Evolutionary conservation across 164 flowering plant species (phyloP).

Genomic region (Vitis cinerea): DNA sequence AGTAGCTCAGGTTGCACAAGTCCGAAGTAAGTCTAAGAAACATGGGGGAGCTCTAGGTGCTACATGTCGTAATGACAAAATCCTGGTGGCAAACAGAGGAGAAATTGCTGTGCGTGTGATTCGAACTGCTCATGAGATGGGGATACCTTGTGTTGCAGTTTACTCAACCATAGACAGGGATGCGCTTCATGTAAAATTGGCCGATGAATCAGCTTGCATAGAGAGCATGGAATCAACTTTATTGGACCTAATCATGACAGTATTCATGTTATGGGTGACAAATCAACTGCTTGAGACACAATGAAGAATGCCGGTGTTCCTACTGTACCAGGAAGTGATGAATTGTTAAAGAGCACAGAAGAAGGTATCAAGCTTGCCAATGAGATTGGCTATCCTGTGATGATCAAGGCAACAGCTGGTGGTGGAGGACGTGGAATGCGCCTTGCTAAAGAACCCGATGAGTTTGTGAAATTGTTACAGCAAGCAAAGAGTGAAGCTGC

Average conservation of each 20-base stretch:
- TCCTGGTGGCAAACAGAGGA: conserved; percentile 95
- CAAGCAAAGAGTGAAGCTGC: conserved; percentile 86
- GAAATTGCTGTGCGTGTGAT: conserved; percentile 98
- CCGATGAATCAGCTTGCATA: conserved; percentile 97
- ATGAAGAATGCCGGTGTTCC: conserved; percentile 99
- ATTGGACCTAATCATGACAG: conserved; percentile 98
- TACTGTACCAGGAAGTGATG: conserved; percentile 99
- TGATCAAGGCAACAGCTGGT: conserved; percentile 99
- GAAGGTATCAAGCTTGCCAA: conserved; percentile 82
- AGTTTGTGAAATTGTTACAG: conserved; percentile 97
- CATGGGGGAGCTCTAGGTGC: conserved; percentile 64
- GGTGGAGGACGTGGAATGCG: conserved; percentile 99
- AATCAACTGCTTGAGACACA: conserved; percentile 94
- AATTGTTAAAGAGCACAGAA: conserved; percentile 86
- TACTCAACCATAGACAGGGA: conserved; percentile 97
- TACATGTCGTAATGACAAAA: conserved; percentile 70
- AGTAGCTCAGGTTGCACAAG: conserved; percentile 32
- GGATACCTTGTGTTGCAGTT: conserved; percentile 96
- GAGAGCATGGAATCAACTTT: conserved; percentile 93
- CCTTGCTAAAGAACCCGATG: conserved; percentile 91
- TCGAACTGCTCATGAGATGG: conserved; percentile 95
- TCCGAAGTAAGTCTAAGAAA: conserved; percentile 36
- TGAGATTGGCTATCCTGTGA: conserved; percentile 92
- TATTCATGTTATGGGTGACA: conserved; percentile 97
- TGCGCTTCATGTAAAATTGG: conserved; percentile 95